phyloP scores from a whole-genome alignment of 2,329 filamentous ascomycete species.

The Grosmannia serpens region DNA sequence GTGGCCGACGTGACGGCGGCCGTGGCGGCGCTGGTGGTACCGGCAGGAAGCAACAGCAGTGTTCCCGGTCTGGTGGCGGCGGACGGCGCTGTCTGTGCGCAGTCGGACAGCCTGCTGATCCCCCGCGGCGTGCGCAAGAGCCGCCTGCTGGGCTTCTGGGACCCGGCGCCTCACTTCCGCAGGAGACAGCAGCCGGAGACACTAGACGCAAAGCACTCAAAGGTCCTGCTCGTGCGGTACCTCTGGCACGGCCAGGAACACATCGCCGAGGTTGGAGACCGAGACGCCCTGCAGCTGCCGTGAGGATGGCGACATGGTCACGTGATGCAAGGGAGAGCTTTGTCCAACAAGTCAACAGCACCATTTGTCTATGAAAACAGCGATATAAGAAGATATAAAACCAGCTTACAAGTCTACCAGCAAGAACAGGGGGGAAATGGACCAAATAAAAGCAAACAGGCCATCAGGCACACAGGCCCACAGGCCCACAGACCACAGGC shows the following conservation, averaged over 20 bases:
- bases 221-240: constrained; percentile 35
- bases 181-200: background rate
- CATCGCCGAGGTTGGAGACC: constrained; percentile 24
- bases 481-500: background rate
- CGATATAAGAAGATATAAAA: background rate
- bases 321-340: background rate
- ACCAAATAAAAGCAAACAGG: background rate
- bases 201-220: constrained; percentile 12
- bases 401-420: background rate
- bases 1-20: constrained; percentile 39
- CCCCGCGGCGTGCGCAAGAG: constrained; percentile 30
- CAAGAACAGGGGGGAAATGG: background rate
- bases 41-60: constrained; percentile 15
- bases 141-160: constrained; percentile 38
- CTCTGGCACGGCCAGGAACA: constrained; percentile 24
- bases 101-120: constrained; percentile 20
- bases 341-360: background rate
- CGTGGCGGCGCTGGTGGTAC: constrained; percentile 29
- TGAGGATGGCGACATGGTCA: background rate
- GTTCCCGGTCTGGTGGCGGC: background rate
- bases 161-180: constrained; percentile 28
- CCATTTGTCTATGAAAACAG: background rate
- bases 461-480: background rate
- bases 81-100: background rate
- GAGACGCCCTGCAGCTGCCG: constrained; percentile 24